Evolutionary conservation across 176 grass and related monocot genomes (phyloP), one percentile per base, ranked within the genome.

Genomic region (Juncus effusus): DNA sequence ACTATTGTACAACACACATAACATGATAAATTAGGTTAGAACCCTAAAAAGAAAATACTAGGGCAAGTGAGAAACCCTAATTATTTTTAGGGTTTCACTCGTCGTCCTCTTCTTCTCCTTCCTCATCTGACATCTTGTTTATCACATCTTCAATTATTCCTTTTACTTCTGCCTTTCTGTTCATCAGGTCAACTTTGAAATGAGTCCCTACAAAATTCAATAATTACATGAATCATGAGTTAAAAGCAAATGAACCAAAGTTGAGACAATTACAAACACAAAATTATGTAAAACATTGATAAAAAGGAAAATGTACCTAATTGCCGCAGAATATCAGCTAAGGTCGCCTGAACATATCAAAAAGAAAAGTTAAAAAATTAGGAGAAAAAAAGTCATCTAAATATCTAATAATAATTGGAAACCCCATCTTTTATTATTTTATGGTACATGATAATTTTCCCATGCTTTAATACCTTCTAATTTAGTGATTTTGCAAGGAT

Each of bases 321-420:
- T 80, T 87, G 84, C 38, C 83, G 67, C 9, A 99, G 78, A 85
- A 99, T 99, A 73, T 99, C 95, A 56, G 89, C 95, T 69, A 99
- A 69, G 64, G 89, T 99, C 59, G 89, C 95, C 95, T 99, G 56
- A 67, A 80, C 63, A 16, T 13, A 15, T 67, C 52, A 72, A 28
- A 74, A 77, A 16, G 0, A 42, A 38, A 55, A 50, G 44, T 67
- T 62, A 62, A n/a, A 19, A 47, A n/a, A 54, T 28, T 54, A 53
- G 4, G 54, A 40, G 3, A 37, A 47, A 7, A 59, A 42, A 36
- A 55, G 10, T 40, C 16, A 42, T 9, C 47, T 51, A 10, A 6
- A 37, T 7, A 40, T 3, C 12, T 8, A 13, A 36, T 1, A 13
- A 36, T 1, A 28, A 28, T 28, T 28, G 19, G 19, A 28, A 28